Conservation (phyloP, 805 yeast species). For the Teunomyces tritomae region DNA sequence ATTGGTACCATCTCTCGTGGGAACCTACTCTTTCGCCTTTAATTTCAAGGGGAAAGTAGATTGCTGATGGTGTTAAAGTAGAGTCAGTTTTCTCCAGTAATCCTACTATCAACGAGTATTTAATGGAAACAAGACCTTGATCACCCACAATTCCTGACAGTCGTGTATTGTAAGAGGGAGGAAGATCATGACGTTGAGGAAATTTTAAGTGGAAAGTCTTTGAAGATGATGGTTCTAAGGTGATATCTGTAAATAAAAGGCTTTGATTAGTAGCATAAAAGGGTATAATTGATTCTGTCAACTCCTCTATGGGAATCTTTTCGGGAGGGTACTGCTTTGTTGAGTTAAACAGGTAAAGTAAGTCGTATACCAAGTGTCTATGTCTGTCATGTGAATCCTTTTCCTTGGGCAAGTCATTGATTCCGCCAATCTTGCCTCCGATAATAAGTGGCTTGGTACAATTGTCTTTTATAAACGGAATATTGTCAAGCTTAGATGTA, state of each 20-base stretch:
- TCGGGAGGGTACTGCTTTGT: conserved; percentile 16
- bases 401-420: conserved; percentile 29
- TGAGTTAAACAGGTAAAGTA: conserved; percentile 25
- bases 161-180: conserved; percentile 40
- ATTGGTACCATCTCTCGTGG: conserved; percentile 27
- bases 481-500: conserved; percentile 18
- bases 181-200: conserved; percentile 21
- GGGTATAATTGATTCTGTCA: conserved; percentile 34
- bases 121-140: conserved; percentile 37
- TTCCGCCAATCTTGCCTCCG: conserved; percentile 37
- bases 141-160: conserved; percentile 42
- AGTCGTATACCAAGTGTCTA: conserved; percentile 32
- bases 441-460: conserved; percentile 18
- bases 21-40: conserved; percentile 22
- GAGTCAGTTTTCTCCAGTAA: conserved; percentile 17
- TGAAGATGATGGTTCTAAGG: conserved; percentile 15
- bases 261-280: conserved; percentile 40
- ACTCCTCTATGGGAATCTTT: conserved; percentile 13
- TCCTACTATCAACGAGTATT: conserved; percentile 37
- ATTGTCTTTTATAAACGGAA: conserved; percentile 22
- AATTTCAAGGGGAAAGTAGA: conserved; percentile 37
- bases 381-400: conserved; percentile 15
- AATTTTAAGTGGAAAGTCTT: conserved; percentile 22
- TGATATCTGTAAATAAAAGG: conserved; percentile 34
- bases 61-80: conserved; percentile 17